Base-by-base conservation (phyloP, 2,329 filamentous ascomycete species). In the Nemania sp. region DNA sequence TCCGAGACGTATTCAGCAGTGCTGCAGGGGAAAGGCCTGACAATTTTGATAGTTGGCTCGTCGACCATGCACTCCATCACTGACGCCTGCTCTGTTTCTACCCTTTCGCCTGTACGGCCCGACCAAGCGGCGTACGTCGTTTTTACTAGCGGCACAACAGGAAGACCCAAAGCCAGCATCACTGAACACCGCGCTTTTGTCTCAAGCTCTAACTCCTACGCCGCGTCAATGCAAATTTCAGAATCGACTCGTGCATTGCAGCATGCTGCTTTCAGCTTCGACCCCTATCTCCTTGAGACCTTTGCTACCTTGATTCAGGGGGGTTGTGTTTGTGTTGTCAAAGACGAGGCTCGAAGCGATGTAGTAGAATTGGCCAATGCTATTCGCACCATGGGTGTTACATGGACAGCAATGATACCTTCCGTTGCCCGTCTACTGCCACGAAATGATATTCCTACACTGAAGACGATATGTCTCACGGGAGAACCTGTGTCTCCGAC, bases 331-430 rank as follows among this genome's bases (percentile, higher is more conserved):
- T 69, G 66, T 20, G 57, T 69, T 35, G 62, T 62, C 20, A 62
- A 57, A 6, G 66, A 69, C 5, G 51, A 63, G 6, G 62, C 66
- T 27, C 66, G 66, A 47, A 66, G 62, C 38, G 56, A 66, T 41
- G 20, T 69, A n/a, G 20, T 35, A 11, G 62, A 35, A 13, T 62
- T 60, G 58, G 63, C 66, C 38, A 55, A n/a, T 54, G 15, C 35
- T 62, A 2, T 38, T 66, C 27, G 66, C 66, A 55, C 66, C 66
- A 43, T 62, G n/a, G n/a, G n/a, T n/a, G n/a, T n/a, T n/a, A n/a
- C n/a, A n/a, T n/a, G n/a, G n/a, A n/a, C n/a, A n/a, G n/a, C n/a
- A n/a, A n/a, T n/a, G n/a, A n/a, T n/a, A n/a, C n/a, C n/a, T n/a
- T n/a, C n/a, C n/a, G n/a, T n/a, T n/a, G n/a, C n/a, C n/a, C 62